A percentile compares a stretch with the other conserved stretches of the same genome.
These are phyloP conservation scores for Butyriboletus loyo DNA, from an alignment of 768 basidiomycete species.

Conservation along the genomic window DNA sequence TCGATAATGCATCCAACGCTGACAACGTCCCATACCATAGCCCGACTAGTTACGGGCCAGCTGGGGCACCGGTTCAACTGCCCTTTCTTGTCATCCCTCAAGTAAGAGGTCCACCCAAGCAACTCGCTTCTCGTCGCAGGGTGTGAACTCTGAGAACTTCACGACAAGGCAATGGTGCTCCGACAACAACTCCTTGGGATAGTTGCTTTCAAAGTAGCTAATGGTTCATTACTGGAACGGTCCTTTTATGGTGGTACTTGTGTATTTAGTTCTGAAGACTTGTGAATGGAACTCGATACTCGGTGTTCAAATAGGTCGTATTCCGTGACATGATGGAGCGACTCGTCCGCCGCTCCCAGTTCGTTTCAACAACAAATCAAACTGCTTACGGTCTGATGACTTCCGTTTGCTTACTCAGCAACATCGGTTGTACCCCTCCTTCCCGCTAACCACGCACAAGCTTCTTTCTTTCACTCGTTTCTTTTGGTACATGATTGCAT, in stretches of 20 bases:
- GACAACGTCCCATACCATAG: neutral
- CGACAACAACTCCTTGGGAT: neutral
- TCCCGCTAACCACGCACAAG: neutral
- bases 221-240: neutral
- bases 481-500: conserved; percentile 32
- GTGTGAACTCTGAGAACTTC: too few relatives aligned
- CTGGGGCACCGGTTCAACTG: too few relatives aligned
- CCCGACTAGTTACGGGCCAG: too few relatives aligned
- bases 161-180: neutral
- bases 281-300: neutral
- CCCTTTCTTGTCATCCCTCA: neutral
- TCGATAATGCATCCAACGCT: neutral
- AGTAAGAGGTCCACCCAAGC: neutral
- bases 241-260: neutral
- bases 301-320: neutral
- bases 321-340: too few relatives aligned
- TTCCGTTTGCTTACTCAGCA: conserved; percentile 21
- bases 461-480: conserved; percentile 2
- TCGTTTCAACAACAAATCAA: too few relatives aligned
- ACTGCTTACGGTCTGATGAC: neutral
- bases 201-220: too few relatives aligned
- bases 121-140: neutral
- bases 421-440: neutral
- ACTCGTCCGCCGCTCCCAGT: too few relatives aligned
- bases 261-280: neutral